A percentile compares a stretch with the other conserved stretches of the same genome.
Evolutionary conservation across 805 yeast species (phyloP).

Genomic region (Lipomyces starkeyi): DNA sequence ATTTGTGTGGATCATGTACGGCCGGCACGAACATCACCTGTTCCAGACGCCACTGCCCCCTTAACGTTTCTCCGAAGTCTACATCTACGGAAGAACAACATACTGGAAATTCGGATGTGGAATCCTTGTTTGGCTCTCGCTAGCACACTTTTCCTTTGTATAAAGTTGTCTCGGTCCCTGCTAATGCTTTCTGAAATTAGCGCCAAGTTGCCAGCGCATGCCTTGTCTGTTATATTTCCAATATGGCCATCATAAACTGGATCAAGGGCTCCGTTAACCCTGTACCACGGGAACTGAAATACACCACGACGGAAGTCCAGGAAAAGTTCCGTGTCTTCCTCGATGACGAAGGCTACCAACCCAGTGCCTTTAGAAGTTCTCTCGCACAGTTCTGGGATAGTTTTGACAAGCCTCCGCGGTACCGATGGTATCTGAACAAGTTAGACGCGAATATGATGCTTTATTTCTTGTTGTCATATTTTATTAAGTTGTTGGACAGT

Average conservation of each 20-base stretch:
- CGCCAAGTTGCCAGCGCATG: neutral
- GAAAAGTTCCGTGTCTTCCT: neutral
- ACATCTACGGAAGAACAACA: neutral
- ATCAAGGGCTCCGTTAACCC: constrained; percentile 11
- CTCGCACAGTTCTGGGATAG: constrained; percentile 25
- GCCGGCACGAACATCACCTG: too few relatives aligned
- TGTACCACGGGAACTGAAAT: neutral
- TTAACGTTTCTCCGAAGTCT: neutral
- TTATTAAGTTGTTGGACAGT: constrained; percentile 16
- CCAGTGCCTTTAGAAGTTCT: neutral
- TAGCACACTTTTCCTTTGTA: neutral
- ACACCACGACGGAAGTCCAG: constrained; percentile 14
- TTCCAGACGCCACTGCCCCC: neutral
- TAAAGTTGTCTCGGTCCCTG: neutral
- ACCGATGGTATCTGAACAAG: constrained; percentile 14
- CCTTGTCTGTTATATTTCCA: neutral
- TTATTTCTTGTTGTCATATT: constrained; percentile 21
- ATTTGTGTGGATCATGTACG: too few relatives aligned
- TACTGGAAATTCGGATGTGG: neutral
- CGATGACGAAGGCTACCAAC: constrained; percentile 5
- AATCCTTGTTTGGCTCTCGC: neutral
- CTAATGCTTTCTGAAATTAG: neutral
- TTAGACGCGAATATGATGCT: constrained; percentile 21
- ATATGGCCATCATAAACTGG: constrained; percentile 3
- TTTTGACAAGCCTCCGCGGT: constrained; percentile 19